Conservation (phyloP, 768 basidiomycete species). For the Mrakia frigida region DNA sequence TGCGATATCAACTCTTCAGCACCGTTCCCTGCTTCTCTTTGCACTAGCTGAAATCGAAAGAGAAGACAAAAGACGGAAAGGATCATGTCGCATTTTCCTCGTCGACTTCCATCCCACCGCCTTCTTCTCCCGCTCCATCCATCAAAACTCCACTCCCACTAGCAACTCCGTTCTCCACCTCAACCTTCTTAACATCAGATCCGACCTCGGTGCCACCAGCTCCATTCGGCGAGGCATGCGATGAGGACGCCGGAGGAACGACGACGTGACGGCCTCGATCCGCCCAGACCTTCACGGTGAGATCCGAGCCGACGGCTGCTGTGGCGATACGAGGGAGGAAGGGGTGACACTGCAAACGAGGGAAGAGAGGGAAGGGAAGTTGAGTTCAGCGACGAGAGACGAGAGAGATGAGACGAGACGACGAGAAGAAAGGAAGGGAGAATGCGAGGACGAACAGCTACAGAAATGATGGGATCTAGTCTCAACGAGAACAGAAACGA, state of each 20-base stretch:
- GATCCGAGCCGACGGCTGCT: slow-evolving; percentile 82
- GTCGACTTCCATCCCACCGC: neutral
- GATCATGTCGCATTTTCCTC: neutral
- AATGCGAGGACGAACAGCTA: slow-evolving; percentile 54
- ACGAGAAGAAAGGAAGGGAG: slow-evolving; percentile 34
- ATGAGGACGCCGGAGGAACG: neutral
- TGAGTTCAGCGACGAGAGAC: neutral
- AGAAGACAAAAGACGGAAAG: no score
- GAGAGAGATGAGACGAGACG: no score
- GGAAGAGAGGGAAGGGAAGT: neutral
- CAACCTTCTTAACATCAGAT: no score
- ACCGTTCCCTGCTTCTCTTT: no score
- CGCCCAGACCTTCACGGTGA: slow-evolving; percentile 73
- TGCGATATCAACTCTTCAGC: no score
- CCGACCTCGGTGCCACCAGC: no score
- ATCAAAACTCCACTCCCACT: neutral
- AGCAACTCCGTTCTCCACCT: no score
- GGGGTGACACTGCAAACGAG: slow-evolving; percentile 62
- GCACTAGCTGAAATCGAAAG: no score
- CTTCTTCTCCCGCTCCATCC: neutral
- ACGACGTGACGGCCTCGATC: slow-evolving; percentile 15
- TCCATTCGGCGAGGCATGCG: neutral
- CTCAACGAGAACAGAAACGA: slow-evolving; percentile 33
- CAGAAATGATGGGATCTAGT: slow-evolving; percentile 66
- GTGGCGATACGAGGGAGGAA: slow-evolving; percentile 69